Evolutionary conservation across 331 rosid species (phyloP).

Genomic region (Cydonia oblonga): DNA sequence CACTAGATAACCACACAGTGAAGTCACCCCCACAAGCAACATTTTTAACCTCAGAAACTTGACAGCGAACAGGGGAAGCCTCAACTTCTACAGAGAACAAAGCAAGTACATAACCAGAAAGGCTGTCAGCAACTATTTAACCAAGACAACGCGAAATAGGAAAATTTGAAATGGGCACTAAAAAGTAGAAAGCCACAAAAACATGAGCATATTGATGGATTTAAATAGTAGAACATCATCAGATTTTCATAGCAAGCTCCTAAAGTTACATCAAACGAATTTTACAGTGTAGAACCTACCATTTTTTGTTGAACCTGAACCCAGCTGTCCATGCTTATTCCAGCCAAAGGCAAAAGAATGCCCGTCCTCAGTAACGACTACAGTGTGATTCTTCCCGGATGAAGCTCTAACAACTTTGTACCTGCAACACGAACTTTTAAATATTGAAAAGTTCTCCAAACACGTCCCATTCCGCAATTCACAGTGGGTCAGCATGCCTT

Average conservation of each 20-base stretch:
- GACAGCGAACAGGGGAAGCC: constrained; percentile 77
- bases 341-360: constrained; percentile 83
- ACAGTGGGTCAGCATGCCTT: not conserved
- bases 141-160: no score
- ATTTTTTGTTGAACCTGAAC: constrained; percentile 65
- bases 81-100: constrained; percentile 50
- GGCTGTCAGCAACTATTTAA: not conserved
- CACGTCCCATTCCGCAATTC: not conserved
- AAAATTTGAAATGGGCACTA: not conserved
- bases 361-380: constrained; percentile 74
- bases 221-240: not conserved
- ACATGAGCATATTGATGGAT: not conserved
- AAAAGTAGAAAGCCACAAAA: not conserved
- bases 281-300: constrained; percentile 34
- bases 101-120: constrained; percentile 3
- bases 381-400: constrained; percentile 77
- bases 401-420: constrained; percentile 73
- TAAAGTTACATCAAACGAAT: constrained; percentile 1
- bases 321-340: constrained; percentile 98
- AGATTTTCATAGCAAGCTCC: not conserved
- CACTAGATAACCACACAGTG: constrained; percentile 77
- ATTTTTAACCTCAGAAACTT: constrained; percentile 61
- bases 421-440: constrained; percentile 24
- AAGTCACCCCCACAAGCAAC: constrained; percentile 82
- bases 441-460: not conserved